Conservation (phyloP, 805 yeast genomes). For the Pichia membranifaciens region DNA sequence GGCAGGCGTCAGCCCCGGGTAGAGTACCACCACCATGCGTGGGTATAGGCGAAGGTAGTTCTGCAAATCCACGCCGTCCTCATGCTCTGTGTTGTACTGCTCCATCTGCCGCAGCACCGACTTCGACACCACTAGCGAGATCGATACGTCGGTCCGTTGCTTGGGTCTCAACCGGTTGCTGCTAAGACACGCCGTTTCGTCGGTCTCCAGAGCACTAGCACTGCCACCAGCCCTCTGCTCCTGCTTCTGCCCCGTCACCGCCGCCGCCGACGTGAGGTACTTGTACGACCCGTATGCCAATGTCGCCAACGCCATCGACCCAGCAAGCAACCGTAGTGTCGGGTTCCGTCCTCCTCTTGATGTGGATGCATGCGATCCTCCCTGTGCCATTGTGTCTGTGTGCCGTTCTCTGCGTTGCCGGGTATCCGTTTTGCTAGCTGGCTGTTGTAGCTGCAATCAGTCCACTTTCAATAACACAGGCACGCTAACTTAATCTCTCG, state of each 20-base stretch:
- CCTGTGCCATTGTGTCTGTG: background rate
- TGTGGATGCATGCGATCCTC: background rate
- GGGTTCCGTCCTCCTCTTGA: background rate
- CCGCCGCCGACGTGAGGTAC: no score
- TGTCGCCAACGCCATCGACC: background rate
- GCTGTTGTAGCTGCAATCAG: no score
- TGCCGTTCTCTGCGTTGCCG: no score
- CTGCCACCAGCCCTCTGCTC: no score
- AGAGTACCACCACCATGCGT: slow-evolving; percentile 24
- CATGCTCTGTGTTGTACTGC: slow-evolving; percentile 7
- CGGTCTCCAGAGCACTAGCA: no score
- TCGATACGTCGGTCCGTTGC: slow-evolving; percentile 8
- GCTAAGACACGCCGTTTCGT: no score
- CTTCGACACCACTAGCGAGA: slow-evolving; percentile 20
- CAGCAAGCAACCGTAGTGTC: background rate
- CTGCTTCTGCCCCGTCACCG: no score
- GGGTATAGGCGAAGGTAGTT: slow-evolving; percentile 16
- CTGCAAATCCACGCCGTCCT: slow-evolving; percentile 9
- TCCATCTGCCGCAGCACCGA: slow-evolving; percentile 9
- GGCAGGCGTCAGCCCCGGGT: slow-evolving; percentile 21
- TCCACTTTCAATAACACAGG: no score
- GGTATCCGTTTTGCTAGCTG: no score
- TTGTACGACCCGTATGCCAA: background rate
- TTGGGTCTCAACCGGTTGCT: slow-evolving; percentile 2
- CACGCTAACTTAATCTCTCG: no score